Percentiles rank a stretch among this genome's conserved stretches.
Evolutionary conservation across 768 basidiomycete species (phyloP).

Genomic region (Infundibulicybe gibba): DNA sequence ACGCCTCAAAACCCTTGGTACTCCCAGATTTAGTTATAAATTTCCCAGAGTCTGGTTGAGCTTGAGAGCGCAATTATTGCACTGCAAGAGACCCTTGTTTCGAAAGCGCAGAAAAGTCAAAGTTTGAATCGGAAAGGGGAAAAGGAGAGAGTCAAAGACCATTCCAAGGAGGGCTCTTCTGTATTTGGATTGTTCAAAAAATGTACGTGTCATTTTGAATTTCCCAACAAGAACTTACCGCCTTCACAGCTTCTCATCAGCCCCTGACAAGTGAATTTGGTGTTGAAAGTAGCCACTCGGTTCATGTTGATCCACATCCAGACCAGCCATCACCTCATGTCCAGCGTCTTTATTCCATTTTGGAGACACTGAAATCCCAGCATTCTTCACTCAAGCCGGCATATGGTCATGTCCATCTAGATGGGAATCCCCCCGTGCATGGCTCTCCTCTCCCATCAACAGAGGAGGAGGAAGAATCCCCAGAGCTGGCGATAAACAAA

Average conservation of each 20-base stretch:
- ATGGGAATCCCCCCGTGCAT: slow-evolving; percentile 20
- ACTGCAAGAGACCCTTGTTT: slow-evolving; percentile 34
- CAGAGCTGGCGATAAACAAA: slow-evolving; percentile 10
- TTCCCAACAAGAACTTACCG: slow-evolving; percentile 1
- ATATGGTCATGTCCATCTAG: slow-evolving; percentile 33
- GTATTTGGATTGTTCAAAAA: slow-evolving; percentile 64
- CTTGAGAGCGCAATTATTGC: slow-evolving; percentile 51
- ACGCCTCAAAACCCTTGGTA: background rate
- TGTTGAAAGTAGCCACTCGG: background rate
- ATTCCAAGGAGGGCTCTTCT: slow-evolving; percentile 20
- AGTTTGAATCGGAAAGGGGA: slow-evolving; percentile 45
- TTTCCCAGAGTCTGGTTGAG: slow-evolving; percentile 49
- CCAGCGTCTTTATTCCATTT: slow-evolving; percentile 41
- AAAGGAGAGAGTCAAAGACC: slow-evolving; percentile 46
- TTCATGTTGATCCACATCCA: slow-evolving; percentile 1
- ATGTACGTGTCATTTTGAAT: slow-evolving; percentile 29
- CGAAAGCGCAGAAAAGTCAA: slow-evolving; percentile 32
- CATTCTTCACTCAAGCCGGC: slow-evolving; percentile 46
- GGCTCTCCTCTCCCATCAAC: slow-evolving; percentile 40
- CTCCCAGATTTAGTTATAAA: background rate
- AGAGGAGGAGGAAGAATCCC: slow-evolving; percentile 42
- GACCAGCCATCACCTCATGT: slow-evolving; percentile 19
- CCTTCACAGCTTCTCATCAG: slow-evolving; percentile 18
- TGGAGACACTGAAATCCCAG: slow-evolving; percentile 57
- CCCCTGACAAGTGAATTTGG: slow-evolving; percentile 16